Conservation (phyloP, 305 asterid genomes). For the Fraxinus paxiana region DNA sequence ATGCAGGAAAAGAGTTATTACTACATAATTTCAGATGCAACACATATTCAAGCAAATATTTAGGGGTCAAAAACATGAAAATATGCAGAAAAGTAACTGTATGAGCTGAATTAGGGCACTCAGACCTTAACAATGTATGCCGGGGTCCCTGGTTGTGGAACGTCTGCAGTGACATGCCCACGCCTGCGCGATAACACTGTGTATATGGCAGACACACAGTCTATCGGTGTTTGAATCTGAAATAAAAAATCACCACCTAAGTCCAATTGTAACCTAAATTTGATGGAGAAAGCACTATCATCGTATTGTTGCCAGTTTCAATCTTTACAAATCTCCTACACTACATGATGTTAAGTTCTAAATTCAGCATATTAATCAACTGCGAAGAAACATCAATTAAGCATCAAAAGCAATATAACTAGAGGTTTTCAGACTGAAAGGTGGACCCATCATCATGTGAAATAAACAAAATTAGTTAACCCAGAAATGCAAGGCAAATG, state of each 20-base stretch:
- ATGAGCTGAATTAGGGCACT: neutral
- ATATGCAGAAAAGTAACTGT: neutral
- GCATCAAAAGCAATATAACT: neutral
- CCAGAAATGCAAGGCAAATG: neutral
- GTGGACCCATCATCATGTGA: neutral
- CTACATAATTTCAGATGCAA: neutral
- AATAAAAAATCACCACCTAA: conserved; percentile 18
- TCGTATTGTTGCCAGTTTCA: neutral
- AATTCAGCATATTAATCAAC: neutral
- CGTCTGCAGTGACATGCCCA: conserved; percentile 94
- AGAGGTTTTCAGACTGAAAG: neutral
- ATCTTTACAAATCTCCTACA: neutral
- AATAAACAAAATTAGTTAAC: neutral
- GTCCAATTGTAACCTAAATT: conserved; percentile 9
- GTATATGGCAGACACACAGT: conserved; percentile 90
- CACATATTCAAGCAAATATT: neutral
- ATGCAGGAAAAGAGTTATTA: neutral
- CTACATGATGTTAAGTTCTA: neutral
- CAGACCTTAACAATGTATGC: conserved; percentile 91
- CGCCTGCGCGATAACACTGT: conserved; percentile 88
- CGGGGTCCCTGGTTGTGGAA: conserved; percentile 97
- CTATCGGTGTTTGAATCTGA: conserved; percentile 96
- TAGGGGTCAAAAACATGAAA: neutral
- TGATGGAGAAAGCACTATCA: conserved; percentile 2
- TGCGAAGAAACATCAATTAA: neutral